Evolutionary conservation across 768 basidiomycete genomes (phyloP), one percentile per base, ranked within the genome.

Genomic region (Psilocybe sp.): DNA sequence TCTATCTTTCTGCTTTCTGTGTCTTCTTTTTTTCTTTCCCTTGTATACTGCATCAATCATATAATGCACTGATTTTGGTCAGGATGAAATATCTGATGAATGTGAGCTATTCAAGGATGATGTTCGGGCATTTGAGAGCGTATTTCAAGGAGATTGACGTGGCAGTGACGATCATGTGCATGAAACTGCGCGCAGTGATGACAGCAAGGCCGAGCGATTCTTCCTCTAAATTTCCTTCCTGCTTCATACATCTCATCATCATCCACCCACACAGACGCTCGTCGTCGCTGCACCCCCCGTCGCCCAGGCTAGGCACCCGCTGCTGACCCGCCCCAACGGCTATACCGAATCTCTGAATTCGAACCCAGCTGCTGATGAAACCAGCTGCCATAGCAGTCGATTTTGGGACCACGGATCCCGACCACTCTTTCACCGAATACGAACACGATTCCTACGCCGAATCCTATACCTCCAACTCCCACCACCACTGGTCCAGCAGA

Each of bases 341-440:
- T 40, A 47, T 42, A 44, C 34, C 50, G 23, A 28, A 28, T 28
- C 7, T 7, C 7, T 28, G 23, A 28, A 28, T 37, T 49, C 47
- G 34, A 54, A 48, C 33, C 48, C 48, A 56, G 57, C 62, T 67
- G 74, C 75, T 69, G 66, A 84, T 85, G 81, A 75, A 72, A 71
- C 81, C 82, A 49, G 58, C 80, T 61, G 81, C 86, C 64, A 75
- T 89, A 57, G 76, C 84, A 61, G 76, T 91, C 55, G 82, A 88
- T 64, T 79, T 91, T 67, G 84, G 82, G 63, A 69, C 79, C 53
- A 74, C 77, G 52, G 70, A 73, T 56, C 72, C 75, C 56, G 76
- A 78, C 60, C 72, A 78, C 44, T 82, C 82, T 48, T 80, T 79
- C 23, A 28, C 23, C 57, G 87, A 89, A 57, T 89, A 87, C 66